Conservation (phyloP, 202 grass and related monocot species). For the Elaeis oleifera region DNA sequence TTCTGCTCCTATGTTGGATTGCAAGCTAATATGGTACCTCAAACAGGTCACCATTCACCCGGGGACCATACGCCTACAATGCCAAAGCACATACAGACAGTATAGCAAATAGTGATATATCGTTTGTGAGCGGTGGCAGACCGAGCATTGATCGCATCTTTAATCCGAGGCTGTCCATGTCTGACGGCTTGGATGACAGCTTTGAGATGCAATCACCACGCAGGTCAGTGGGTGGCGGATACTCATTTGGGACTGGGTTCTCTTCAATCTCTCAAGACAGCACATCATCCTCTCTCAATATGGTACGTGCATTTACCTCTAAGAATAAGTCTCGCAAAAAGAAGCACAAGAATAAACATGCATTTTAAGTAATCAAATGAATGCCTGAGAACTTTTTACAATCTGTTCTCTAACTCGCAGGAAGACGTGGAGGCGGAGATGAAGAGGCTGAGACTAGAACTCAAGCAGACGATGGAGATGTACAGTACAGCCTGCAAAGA, state of each 20-base stretch:
- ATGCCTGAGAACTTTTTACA: too few relatives aligned
- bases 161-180: background rate
- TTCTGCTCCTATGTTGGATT: background rate
- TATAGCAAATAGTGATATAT: conserved; percentile 2
- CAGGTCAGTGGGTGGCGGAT: background rate
- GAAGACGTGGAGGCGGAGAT: conserved; percentile 82
- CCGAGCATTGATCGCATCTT: background rate
- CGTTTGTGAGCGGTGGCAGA: background rate
- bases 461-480: conserved; percentile 98
- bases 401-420: conserved; percentile 11
- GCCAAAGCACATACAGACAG: background rate
- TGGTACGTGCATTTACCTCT: background rate
- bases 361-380: background rate
- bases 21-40: background rate
- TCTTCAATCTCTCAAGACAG: conserved; percentile 32
- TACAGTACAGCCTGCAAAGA: conserved; percentile 89
- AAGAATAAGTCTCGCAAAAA: background rate
- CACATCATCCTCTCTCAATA: conserved; percentile 4
- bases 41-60: conserved; percentile 12
- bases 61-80: background rate
- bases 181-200: background rate
- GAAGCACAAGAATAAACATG: background rate
- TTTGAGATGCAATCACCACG: conserved; percentile 14
- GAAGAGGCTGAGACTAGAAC: conserved; percentile 61
- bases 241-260: background rate